Base-by-base conservation (phyloP, 2,329 filamentous ascomycete species). In the Trichophyton equinum region DNA sequence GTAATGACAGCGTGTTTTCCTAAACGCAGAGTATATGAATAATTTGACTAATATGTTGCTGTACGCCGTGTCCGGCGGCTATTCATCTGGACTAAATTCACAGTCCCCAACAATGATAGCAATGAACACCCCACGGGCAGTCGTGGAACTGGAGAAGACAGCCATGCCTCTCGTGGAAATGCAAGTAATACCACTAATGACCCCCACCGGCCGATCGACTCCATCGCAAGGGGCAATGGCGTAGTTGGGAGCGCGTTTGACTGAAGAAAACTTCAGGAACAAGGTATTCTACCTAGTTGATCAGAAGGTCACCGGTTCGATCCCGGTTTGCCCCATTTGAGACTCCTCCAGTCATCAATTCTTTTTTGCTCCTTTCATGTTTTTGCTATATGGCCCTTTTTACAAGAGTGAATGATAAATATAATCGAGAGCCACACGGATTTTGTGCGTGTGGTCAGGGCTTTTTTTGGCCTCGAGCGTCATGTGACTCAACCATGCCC, bases 221-320 rank as follows among this genome's bases (percentile, higher is more conserved):
- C 22, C 33, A 57, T 57, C 33, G 27, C 36, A 42, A 30, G 55
- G 55, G 55, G 55, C 55, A 57, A 57, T 57, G 55, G 55, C 55
- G 55, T 44, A 57, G 55, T 57, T 57, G 55, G 55, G 55, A 57
- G 55, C 55, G 55, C 36, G 55, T 57, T 44, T 42, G 36, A 57
- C 55, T 57, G 55, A 57, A 57, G 55, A n/a, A 55, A n/a, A 25
- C 27, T 55, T 55, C 51, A 55, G 27, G 27, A 27, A 55, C 51
- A 36, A 55, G 51, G 51, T 55, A 55, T 33, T 55, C 46, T 30
- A 36, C 40, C 40, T 44, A 58, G 55, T 49, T 51, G 44, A 57
- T 57, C 36, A 42, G 40, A 44, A 57, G 55, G 55, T 57, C 55
- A 57, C 55, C 55, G 55, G 55, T 57, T 57, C 55, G 55, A 57